A percentile compares a stretch with the other conserved stretches of the same genome.
Evolutionary conservation across 1,139 yeast genomes (phyloP).

Genomic region (Pichia terricola): DNA sequence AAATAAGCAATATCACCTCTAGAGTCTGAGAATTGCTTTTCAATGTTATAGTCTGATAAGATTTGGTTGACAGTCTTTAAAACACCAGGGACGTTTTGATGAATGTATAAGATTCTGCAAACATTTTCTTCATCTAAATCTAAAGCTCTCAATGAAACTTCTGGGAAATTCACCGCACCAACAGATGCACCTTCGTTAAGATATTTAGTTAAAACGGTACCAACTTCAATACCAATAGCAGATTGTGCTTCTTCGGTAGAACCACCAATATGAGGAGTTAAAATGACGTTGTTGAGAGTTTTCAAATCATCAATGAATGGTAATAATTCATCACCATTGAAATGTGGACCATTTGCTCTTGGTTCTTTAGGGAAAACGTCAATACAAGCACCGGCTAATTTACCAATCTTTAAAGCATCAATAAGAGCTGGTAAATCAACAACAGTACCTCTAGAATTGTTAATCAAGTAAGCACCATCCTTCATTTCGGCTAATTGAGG

Average conservation of each 20-base stretch:
- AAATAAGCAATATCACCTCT: slow-evolving; percentile 93
- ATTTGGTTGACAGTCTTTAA: slow-evolving; percentile 94
- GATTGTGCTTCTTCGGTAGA: slow-evolving; percentile 98
- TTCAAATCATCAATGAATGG: slow-evolving; percentile 78
- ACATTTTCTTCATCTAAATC: slow-evolving; percentile 80
- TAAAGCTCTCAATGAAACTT: slow-evolving; percentile 83
- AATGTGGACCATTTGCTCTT: slow-evolving; percentile 87
- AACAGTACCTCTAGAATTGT: slow-evolving; percentile 97
- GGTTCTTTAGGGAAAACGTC: slow-evolving; percentile 98
- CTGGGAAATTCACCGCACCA: slow-evolving; percentile 99
- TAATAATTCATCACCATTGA: slow-evolving; percentile 57
- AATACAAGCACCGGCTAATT: slow-evolving; percentile 94
- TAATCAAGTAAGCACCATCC: slow-evolving; percentile 87
- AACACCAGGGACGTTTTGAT: slow-evolving; percentile 98
- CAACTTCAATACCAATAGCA: slow-evolving; percentile 95
- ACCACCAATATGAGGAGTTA: slow-evolving; percentile 98
- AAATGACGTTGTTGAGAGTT: slow-evolving; percentile 75
- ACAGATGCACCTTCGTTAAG: slow-evolving; percentile 94
- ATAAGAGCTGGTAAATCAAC: slow-evolving; percentile 92
- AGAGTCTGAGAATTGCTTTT: slow-evolving; percentile 94
- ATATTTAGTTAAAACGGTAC: slow-evolving; percentile 74
- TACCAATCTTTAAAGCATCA: slow-evolving; percentile 85
- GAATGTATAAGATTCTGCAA: slow-evolving; percentile 92
- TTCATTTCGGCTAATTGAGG: slow-evolving; percentile 96
- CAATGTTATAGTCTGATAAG: slow-evolving; percentile 89